phyloP scores from a whole-genome alignment of 306 rosid species.

The Biancaea sappan region DNA sequence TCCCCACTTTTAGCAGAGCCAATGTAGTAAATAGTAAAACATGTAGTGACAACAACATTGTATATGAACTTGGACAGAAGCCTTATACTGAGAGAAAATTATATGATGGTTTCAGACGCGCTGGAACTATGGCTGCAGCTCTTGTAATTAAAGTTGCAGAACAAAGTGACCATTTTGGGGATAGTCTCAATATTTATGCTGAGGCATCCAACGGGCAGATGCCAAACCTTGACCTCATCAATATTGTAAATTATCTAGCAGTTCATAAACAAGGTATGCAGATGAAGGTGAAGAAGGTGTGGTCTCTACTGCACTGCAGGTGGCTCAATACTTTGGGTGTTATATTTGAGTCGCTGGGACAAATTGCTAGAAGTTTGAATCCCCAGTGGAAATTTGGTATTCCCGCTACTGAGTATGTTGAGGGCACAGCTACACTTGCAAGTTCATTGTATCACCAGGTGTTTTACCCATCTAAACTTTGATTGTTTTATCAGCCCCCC shows the following conservation, averaged over 20 bases:
- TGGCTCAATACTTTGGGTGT: slow-evolving; percentile 82
- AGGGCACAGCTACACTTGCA: slow-evolving; percentile 92
- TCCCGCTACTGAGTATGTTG: slow-evolving; percentile 82
- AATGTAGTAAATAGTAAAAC: slow-evolving; percentile 46
- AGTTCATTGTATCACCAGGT: slow-evolving; percentile 94
- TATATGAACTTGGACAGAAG: slow-evolving; percentile 45
- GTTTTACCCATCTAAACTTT: slow-evolving; percentile 19
- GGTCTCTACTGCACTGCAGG: slow-evolving; percentile 62
- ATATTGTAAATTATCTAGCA: slow-evolving; percentile 81
- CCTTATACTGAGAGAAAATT: slow-evolving; percentile 40
- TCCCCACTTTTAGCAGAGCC: slow-evolving; percentile 55
- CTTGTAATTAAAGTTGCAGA: slow-evolving; percentile 83
- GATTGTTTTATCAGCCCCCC: not conserved
- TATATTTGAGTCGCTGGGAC: slow-evolving; percentile 67
- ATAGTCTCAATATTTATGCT: slow-evolving; percentile 75
- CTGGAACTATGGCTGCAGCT: slow-evolving; percentile 96
- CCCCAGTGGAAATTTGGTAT: slow-evolving; percentile 89
- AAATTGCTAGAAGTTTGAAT: slow-evolving; percentile 58
- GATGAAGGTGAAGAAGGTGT: slow-evolving; percentile 69
- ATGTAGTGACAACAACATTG: slow-evolving; percentile 45
- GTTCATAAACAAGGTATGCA: slow-evolving; percentile 84
- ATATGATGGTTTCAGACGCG: slow-evolving; percentile 72
- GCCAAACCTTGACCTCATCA: slow-evolving; percentile 96
- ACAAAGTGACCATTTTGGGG: slow-evolving; percentile 59
- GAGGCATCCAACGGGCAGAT: slow-evolving; percentile 97